Percentiles rank a stretch among this genome's conserved stretches.
phyloP scores from a whole-genome alignment of 495 filamentous ascomycete genomes.

The Aspergillus affinis region DNA sequence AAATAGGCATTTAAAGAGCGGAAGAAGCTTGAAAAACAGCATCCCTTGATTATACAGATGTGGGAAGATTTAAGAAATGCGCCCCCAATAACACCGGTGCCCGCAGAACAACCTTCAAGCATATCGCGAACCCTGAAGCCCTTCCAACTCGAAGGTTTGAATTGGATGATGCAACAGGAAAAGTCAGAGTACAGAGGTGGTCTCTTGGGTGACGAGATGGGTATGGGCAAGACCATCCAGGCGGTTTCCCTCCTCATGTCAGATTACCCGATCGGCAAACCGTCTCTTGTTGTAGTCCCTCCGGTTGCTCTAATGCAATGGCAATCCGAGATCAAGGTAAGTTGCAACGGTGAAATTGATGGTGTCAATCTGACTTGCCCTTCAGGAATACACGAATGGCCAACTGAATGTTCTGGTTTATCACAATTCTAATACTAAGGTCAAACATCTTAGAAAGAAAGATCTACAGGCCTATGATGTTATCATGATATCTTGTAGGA shows the following conservation, averaged over 20 bases:
- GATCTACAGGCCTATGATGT: constrained; percentile 83
- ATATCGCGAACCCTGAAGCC: constrained; percentile 83
- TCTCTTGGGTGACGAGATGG: constrained; percentile 93
- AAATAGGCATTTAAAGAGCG: constrained; percentile 50
- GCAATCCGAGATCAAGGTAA: constrained; percentile 79
- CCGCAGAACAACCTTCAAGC: constrained; percentile 70
- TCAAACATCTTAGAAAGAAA: constrained; percentile 68
- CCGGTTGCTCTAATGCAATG: constrained; percentile 97
- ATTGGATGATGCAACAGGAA: constrained; percentile 93
- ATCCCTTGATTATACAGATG: constrained; percentile 78
- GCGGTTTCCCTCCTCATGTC: constrained; percentile 97
- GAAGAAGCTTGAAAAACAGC: constrained; percentile 66
- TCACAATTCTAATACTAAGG: constrained; percentile 81
- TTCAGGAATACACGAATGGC: constrained; percentile 76
- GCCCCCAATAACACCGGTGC: constrained; percentile 61
- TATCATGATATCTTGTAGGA: constrained; percentile 82
- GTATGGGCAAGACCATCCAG: constrained; percentile 98
- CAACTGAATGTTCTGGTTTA: constrained; percentile 85
- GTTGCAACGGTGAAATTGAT: constrained; percentile 5
- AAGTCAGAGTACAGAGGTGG: constrained; percentile 81
- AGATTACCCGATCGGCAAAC: constrained; percentile 78
- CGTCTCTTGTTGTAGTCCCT: constrained; percentile 86
- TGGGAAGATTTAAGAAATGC: constrained; percentile 73
- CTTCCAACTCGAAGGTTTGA: constrained; percentile 89
- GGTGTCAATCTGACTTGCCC: neutral